A percentile compares a stretch with the other conserved stretches of the same genome.
Evolutionary conservation across 176 grass and related monocot species (phyloP).

Genomic region (Carex pumila): DNA sequence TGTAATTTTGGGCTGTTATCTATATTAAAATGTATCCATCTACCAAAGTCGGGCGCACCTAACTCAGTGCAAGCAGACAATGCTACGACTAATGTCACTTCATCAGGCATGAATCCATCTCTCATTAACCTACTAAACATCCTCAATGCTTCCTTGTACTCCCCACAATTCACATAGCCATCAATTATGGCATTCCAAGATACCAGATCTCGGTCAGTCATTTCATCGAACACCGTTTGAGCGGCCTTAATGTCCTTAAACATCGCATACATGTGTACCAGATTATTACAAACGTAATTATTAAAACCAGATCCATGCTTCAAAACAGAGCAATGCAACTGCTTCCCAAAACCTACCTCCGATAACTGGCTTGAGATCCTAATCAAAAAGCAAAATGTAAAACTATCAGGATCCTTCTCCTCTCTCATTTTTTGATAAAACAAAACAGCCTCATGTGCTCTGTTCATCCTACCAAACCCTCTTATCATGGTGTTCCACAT

Average conservation of each 20-base stretch:
- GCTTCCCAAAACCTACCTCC: constrained; percentile 13
- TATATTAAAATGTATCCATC: constrained; percentile 42
- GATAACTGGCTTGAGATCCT: constrained; percentile 10
- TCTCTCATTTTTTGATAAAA: constrained; percentile 21
- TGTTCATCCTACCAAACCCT: constrained; percentile 25
- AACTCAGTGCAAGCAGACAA: constrained; percentile 40
- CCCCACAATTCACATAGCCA: constrained; percentile 35
- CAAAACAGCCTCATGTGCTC: constrained; percentile 4
- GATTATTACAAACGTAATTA: constrained; percentile 17
- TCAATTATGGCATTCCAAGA: constrained; percentile 60
- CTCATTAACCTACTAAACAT: constrained; percentile 48
- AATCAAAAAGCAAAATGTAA: constrained; percentile 25
- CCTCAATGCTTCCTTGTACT: constrained; percentile 24
- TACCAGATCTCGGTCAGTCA: constrained; percentile 34
- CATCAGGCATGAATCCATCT: constrained; percentile 31
- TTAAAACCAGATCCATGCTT: constrained; percentile 23
- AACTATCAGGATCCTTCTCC: constrained; percentile 15
- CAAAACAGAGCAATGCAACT: constrained; percentile 22
- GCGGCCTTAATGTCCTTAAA: constrained; percentile 26
- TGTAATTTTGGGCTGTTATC: neutral
- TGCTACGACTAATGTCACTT: constrained; percentile 39
- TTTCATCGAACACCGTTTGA: constrained; percentile 34
- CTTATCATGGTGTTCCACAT: constrained; percentile 31
- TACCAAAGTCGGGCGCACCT: constrained; percentile 46
- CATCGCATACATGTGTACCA: constrained; percentile 23